Conservation (phyloP, 2,329 filamentous ascomycete species). For the Monosporascus sp. region DNA sequence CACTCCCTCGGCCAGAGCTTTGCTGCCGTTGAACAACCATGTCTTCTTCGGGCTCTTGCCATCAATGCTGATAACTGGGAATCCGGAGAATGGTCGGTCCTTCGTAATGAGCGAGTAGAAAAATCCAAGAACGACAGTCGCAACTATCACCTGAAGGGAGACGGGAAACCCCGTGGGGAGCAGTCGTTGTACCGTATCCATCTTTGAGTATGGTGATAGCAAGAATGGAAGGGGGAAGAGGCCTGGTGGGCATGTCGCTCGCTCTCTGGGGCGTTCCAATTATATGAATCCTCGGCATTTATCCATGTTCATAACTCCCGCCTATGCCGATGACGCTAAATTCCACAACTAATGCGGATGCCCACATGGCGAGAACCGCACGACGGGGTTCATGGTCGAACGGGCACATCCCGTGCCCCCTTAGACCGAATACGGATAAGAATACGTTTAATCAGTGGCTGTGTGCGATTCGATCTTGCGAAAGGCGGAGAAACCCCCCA, state of each 20-base stretch:
- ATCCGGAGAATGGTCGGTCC: conserved; percentile 19
- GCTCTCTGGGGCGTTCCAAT: too few species aligned
- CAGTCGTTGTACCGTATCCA: conserved; percentile 19
- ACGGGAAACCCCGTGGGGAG: conserved; percentile 23
- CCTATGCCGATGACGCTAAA: too few species aligned
- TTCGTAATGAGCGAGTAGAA: conserved; percentile 21
- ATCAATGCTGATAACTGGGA: conserved; percentile 21
- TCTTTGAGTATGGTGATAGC: conserved; percentile 2
- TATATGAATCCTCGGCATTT: too few species aligned
- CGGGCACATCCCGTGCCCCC: background rate
- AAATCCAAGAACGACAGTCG: conserved; percentile 19
- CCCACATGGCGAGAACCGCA: too few species aligned
- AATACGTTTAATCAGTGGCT: background rate
- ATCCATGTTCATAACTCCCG: too few species aligned
- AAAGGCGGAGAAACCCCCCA: too few species aligned
- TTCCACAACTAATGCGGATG: too few species aligned
- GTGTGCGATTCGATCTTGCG: too few species aligned
- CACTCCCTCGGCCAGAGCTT: conserved; percentile 19
- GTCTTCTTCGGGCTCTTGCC: conserved; percentile 22
- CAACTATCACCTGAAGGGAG: conserved; percentile 20
- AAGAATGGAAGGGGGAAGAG: background rate
- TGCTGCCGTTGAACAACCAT: conserved; percentile 19
- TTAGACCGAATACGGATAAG: background rate
- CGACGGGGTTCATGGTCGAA: too few species aligned
- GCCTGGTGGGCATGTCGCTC: too few species aligned